Percentiles rank a stretch among this genome's conserved stretches.
These are phyloP conservation scores for Fusarium tanahbumbuense DNA, from an alignment of 2,329 filamentous ascomycete genomes.

Conservation along the genomic window DNA sequence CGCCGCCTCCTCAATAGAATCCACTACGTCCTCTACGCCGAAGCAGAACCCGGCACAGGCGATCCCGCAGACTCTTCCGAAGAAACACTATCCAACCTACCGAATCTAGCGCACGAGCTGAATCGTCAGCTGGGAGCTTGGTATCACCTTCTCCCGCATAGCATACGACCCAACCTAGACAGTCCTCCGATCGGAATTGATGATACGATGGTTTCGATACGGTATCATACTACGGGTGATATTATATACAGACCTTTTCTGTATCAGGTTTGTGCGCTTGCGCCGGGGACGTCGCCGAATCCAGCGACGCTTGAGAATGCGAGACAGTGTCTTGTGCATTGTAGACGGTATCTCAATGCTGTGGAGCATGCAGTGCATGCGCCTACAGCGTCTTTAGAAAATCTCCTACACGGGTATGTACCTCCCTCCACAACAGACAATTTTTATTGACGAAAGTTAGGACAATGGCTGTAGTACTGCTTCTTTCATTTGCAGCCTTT, in stretches of 20 bases:
- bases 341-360: conserved; percentile 22
- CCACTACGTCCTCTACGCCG: conserved; percentile 38
- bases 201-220: conserved; percentile 35
- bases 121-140: conserved; percentile 35
- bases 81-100: conserved; percentile 8
- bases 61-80: neutral
- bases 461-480: conserved; percentile 33
- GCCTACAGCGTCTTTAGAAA: conserved; percentile 29
- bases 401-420: conserved; percentile 33
- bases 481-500: conserved; percentile 36
- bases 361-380: conserved; percentile 31
- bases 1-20: conserved; percentile 35
- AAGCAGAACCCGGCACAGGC: conserved; percentile 27
- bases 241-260: conserved; percentile 37
- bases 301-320: conserved; percentile 35
- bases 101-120: conserved; percentile 27
- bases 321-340: conserved; percentile 31
- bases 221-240: conserved; percentile 33
- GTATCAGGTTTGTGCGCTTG: conserved; percentile 30
- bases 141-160: conserved; percentile 38
- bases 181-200: conserved; percentile 15
- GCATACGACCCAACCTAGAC: conserved; percentile 29
- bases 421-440: rapidly evolving
- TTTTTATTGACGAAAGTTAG: neutral
- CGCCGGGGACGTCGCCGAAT: neutral